Conservation (phyloP, 306 rosid genomes). For the barrel medic (Medicago truncatula) region MtrunA17r5.0-ANR NC_053043.1:43300501-43301000, state of each 20-base stretch:
- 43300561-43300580: no score
- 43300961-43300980: conserved; percentile 6
- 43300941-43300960: conserved; percentile 9
- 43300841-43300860: conserved; percentile 33
- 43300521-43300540: no score
- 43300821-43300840: conserved; percentile 38
- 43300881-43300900: conserved; percentile 6
- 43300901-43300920: conserved; percentile 51
- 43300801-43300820: conserved; percentile 13
- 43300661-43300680: no score
- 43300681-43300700: no score
- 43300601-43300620: no score
- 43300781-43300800: background rate
- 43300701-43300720: background rate
- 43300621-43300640: no score
- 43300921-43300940: conserved; percentile 43
- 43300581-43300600: no score
- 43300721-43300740: background rate
- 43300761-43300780: conserved; percentile 30
- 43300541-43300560: no score
- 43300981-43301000: conserved; percentile 18
- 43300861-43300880: background rate
- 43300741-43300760: conserved; percentile 3
- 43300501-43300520: no score
- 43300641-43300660: no score